Conservation (phyloP, 108 stramenopile species). For the Cylindrotheca closterium region DNA sequence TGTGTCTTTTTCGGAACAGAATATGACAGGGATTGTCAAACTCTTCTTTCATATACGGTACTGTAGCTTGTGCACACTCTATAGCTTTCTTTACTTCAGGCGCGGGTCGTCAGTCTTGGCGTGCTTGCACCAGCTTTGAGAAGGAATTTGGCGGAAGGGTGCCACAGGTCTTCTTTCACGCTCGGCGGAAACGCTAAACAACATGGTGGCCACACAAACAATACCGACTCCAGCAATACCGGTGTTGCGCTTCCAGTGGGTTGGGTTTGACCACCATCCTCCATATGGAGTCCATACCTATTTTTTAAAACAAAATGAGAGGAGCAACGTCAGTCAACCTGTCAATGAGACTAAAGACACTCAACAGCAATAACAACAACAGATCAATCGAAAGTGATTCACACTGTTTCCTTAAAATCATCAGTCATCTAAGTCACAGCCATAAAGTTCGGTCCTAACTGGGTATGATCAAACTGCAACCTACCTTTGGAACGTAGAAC, state of each 20-base stretch:
- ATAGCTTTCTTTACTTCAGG: slow-evolving; percentile 30
- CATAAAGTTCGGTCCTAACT: neutral
- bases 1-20: too few relatives aligned
- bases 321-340: neutral
- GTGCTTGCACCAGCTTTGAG: slow-evolving; percentile 52
- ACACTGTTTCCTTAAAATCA: neutral
- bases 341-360: neutral
- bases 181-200: slow-evolving; percentile 70
- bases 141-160: slow-evolving; percentile 45
- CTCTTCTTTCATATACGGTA: too few relatives aligned
- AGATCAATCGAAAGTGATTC: neutral
- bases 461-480: neutral
- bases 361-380: neutral
- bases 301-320: slow-evolving; percentile 1
- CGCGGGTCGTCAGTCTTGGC: slow-evolving; percentile 54
- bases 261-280: slow-evolving; percentile 86
- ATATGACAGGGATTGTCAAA: too few relatives aligned
- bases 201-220: slow-evolving; percentile 29
- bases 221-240: slow-evolving; percentile 52
- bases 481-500: slow-evolving; percentile 89
- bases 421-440: neutral
- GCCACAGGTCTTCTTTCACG: slow-evolving; percentile 75
- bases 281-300: slow-evolving; percentile 88
- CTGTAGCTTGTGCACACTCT: too few relatives aligned
- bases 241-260: slow-evolving; percentile 77